Evolutionary conservation across 371 early-diverging fungal species (phyloP), one percentile per base, ranked within the genome.

Genomic region (Mortierella sp.): DNA sequence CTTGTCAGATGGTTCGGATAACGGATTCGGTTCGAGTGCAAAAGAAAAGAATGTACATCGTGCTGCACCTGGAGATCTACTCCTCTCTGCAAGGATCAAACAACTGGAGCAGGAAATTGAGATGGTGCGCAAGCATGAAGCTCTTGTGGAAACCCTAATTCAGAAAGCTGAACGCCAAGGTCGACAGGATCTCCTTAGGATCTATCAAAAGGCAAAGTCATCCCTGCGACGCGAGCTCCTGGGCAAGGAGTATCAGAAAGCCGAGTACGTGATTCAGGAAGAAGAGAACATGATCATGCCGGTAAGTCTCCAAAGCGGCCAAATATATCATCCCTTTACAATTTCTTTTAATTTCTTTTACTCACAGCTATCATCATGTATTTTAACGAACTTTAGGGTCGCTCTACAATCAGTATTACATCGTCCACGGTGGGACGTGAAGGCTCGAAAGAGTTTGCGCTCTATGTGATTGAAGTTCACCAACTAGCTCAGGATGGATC

Each of bases 381-480:
- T 28, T 21, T n/a, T 33, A 21, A 19, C 16, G 15, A 47, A 9
- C n/a, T 19, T 8, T 69, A 92, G 92, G 88, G 89, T 4, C 89
- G 90, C 15, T 87, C 92, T 8, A 86, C 86, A 16, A 84, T 93
- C 28, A 86, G 73, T 36, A 91, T 94, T 47, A 88, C 87, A 0
- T 88, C 87, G 55, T 88, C 88, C 0, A 91, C 88, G 9, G 89
- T 88, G 47, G 89, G 87, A 7, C 85, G 84, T 7, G 90, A 86
- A 52, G 84, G 84, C 10, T 84, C 85, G 60, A 91, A 91, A 22
- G 92, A 92, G 10, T 94, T 90, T 82, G 92, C 92, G 0, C 79
- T 93, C 6, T 96, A 95, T 72, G 88, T 91, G 57, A 92, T 96
- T 65, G 93, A 95, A 73, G 90, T 96, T 7, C 93, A 94, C 53